A percentile compares a stretch with the other conserved stretches of the same genome.
Evolutionary conservation across 1,284 basidiomycete genomes (phyloP).

Genomic region (Sporisorium exsertum): DNA sequence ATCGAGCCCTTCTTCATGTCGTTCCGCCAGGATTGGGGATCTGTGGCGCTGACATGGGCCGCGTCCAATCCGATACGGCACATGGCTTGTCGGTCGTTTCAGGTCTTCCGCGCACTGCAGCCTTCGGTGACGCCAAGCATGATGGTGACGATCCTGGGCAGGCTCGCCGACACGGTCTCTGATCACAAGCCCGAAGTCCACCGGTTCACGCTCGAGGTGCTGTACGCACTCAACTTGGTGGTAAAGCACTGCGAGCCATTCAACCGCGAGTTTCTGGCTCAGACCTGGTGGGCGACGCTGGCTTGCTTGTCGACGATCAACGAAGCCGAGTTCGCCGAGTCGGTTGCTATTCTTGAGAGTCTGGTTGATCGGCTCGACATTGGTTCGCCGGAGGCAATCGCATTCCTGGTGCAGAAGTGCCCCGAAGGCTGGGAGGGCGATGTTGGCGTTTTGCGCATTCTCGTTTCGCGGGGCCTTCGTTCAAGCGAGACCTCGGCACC

Average conservation of each 20-base stretch:
- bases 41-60: conserved; percentile 84
- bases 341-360: conserved; percentile 77
- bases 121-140: conserved; percentile 80
- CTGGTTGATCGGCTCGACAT: conserved; percentile 82
- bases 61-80: conserved; percentile 87
- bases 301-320: conserved; percentile 86
- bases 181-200: conserved; percentile 79
- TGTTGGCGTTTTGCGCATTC: conserved; percentile 77
- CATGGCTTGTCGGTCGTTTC: conserved; percentile 87
- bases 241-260: conserved; percentile 76
- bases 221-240: conserved; percentile 81
- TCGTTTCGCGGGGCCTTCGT: conserved; percentile 83
- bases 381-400: conserved; percentile 76
- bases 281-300: conserved; percentile 87
- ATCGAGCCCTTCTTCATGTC: conserved; percentile 30
- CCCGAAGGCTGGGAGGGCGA: conserved; percentile 81
- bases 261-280: conserved; percentile 76
- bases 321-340: conserved; percentile 82
- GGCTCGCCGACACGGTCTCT: conserved; percentile 86
- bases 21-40: conserved; percentile 82
- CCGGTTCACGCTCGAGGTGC: conserved; percentile 84
- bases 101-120: conserved; percentile 87
- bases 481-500: conserved; percentile 79
- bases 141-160: conserved; percentile 82
- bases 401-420: conserved; percentile 77